phyloP scores from a whole-genome alignment of 208 protist species.

The Wallacemonas collosoma region DNA sequence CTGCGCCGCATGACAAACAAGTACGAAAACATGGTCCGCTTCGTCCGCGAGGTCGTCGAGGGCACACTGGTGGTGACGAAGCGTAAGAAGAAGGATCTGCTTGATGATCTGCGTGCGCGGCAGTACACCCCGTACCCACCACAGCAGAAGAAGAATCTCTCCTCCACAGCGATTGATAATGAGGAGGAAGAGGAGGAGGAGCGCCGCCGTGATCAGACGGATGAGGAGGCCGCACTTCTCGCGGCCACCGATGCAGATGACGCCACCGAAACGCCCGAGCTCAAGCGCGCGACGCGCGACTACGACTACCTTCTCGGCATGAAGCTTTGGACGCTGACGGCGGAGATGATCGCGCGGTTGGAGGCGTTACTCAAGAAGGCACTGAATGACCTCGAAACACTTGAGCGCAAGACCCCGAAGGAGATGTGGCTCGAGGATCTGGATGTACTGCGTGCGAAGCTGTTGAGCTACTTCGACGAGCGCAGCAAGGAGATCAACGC shows the following conservation, averaged over 20 bases:
- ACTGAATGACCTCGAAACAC: constrained; percentile 68
- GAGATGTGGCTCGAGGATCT: constrained; percentile 92
- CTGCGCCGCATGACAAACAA: constrained; percentile 86
- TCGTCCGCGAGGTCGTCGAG: constrained; percentile 96
- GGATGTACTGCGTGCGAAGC: constrained; percentile 57
- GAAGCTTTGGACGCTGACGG: constrained; percentile 97
- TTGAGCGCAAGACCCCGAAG: constrained; percentile 78
- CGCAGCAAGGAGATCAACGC: constrained; percentile 71
- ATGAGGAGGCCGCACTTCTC: constrained; percentile 36
- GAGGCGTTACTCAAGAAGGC: constrained; percentile 83
- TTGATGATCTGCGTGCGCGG: constrained; percentile 90
- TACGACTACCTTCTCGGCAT: constrained; percentile 99
- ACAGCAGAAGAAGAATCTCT: constrained; percentile 81
- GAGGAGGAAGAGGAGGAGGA: constrained; percentile 46
- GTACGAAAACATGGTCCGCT: constrained; percentile 98
- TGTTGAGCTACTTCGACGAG: constrained; percentile 64
- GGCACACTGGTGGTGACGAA: constrained; percentile 93
- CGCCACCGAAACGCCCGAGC: constrained; percentile 43
- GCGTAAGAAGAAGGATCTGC: constrained; percentile 92
- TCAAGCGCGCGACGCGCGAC: constrained; percentile 65
- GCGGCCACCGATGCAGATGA: constrained; percentile 30
- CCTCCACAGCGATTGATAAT: constrained; percentile 73
- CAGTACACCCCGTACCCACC: constrained; percentile 92
- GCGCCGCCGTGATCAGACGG: constrained; percentile 11
- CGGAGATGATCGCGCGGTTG: constrained; percentile 95